These are phyloP conservation scores for Colletotrichum shisoi DNA, from an alignment of 2,329 filamentous ascomycete species.

Conservation along the genomic window DNA sequence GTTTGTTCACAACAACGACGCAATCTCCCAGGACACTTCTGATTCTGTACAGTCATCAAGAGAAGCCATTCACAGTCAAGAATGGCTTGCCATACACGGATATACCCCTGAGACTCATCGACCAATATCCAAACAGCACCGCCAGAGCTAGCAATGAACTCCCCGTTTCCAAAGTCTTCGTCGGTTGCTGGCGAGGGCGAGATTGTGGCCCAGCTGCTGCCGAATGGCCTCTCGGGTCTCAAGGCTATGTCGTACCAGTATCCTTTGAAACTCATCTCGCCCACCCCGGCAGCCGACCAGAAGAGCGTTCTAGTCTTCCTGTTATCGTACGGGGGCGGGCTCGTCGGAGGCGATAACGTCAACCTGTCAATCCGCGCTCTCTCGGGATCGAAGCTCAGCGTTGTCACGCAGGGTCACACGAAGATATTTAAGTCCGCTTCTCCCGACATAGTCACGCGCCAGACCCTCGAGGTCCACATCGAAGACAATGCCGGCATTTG, in stretches of 20 bases:
- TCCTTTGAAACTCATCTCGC: conserved; percentile 90
- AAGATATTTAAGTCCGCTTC: conserved; percentile 88
- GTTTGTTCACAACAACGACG: neutral
- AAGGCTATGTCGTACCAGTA: conserved; percentile 87
- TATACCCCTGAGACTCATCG: neutral
- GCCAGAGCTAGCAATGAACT: conserved; percentile 56
- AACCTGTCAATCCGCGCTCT: conserved; percentile 74
- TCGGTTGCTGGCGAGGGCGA: conserved; percentile 79
- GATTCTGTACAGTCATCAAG: neutral
- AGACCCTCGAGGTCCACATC: conserved; percentile 63
- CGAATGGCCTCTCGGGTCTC: conserved; percentile 74
- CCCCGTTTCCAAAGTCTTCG: conserved; percentile 79
- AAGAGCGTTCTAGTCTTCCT: conserved; percentile 83
- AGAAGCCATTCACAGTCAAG: neutral
- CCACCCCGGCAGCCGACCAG: conserved; percentile 69
- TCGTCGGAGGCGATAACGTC: conserved; percentile 87
- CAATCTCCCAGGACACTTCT: neutral
- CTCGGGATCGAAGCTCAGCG: conserved; percentile 69
- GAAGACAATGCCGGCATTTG: conserved; percentile 64
- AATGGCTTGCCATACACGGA: neutral
- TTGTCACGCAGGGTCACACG: conserved; percentile 81
- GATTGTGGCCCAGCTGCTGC: conserved; percentile 76
- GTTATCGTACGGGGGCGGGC: conserved; percentile 91
- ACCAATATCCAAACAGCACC: neutral
- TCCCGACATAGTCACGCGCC: conserved; percentile 63